A percentile compares a stretch with the other conserved stretches of the same genome.
These are phyloP conservation scores for Annulohypoxylon nitens DNA, from an alignment of 495 filamentous ascomycete genomes.

Conservation along the genomic window DNA sequence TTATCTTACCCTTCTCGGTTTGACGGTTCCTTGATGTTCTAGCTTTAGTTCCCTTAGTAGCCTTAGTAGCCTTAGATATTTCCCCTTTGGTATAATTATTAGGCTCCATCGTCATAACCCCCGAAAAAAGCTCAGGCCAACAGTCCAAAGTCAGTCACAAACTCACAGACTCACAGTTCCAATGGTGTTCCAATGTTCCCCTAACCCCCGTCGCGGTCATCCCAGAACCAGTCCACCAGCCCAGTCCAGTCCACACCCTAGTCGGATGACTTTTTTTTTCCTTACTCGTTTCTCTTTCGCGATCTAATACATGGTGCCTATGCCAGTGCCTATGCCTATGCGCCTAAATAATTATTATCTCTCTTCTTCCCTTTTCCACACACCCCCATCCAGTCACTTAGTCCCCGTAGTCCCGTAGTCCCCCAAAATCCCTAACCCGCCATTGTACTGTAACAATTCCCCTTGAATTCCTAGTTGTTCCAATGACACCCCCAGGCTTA, in stretches of 20 bases:
- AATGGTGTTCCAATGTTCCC: background rate
- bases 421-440: background rate
- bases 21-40: slow-evolving; percentile 13
- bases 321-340: slow-evolving; percentile 39
- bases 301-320: slow-evolving; percentile 26
- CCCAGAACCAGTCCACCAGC: background rate
- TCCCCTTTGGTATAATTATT: slow-evolving; percentile 39
- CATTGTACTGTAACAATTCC: slow-evolving; percentile 22
- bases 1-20: slow-evolving; percentile 4
- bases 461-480: slow-evolving; percentile 48
- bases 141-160: background rate
- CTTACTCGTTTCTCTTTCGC: slow-evolving; percentile 22
- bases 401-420: too few species aligned
- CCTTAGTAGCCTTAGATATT: background rate
- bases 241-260: slow-evolving; percentile 12
- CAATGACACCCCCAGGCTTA: slow-evolving; percentile 46
- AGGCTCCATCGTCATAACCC: slow-evolving; percentile 43
- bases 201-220: background rate
- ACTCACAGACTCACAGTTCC: slow-evolving; percentile 6
- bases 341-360: slow-evolving; percentile 38
- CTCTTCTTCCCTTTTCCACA: slow-evolving; percentile 4
- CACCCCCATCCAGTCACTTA: background rate
- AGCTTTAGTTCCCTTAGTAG: background rate
- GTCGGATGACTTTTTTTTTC: slow-evolving; percentile 41
- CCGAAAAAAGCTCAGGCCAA: slow-evolving; percentile 36